Conservation (phyloP, 1,284 basidiomycete species). For the Apiotrichum veenhuisii region DNA sequence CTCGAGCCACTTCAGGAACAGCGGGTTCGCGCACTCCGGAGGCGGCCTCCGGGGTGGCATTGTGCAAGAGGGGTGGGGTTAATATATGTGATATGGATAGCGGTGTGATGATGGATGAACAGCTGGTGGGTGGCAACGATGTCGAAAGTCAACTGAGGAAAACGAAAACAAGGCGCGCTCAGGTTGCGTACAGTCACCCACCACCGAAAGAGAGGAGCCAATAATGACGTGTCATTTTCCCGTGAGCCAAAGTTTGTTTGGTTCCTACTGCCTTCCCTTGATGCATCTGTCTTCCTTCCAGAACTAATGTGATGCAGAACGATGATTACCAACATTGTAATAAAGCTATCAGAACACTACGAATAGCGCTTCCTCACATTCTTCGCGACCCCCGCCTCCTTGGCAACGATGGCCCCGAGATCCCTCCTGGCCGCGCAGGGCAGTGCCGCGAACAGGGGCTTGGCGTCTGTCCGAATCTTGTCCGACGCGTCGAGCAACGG, state of each 20-base stretch:
- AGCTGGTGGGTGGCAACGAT: too few species aligned
- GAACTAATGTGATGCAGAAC: background rate
- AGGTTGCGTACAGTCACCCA: too few species aligned
- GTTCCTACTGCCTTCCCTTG: background rate
- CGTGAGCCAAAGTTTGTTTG: background rate
- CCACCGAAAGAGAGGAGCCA: too few species aligned
- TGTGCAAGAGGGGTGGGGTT: conserved; percentile 1
- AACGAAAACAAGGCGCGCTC: background rate
- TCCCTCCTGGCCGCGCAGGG: conserved; percentile 43
- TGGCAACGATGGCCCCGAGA: conserved; percentile 44
- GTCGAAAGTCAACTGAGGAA: too few species aligned
- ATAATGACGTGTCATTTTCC: background rate
- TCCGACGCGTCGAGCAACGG: conserved; percentile 28
- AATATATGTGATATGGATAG: background rate
- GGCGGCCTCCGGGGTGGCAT: conserved; percentile 9
- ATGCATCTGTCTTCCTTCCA: background rate
- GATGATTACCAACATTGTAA: background rate
- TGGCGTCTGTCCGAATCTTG: conserved; percentile 24
- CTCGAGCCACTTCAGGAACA: conserved; percentile 46
- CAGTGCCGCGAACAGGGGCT: conserved; percentile 35
- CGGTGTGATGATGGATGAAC: background rate
- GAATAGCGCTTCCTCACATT: background rate
- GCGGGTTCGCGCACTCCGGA: conserved; percentile 44
- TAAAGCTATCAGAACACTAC: background rate
- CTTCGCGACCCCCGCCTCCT: background rate